phyloP scores from a whole-genome alignment of 1,284 basidiomycete genomes.

The Ganoderma sinense region DNA sequence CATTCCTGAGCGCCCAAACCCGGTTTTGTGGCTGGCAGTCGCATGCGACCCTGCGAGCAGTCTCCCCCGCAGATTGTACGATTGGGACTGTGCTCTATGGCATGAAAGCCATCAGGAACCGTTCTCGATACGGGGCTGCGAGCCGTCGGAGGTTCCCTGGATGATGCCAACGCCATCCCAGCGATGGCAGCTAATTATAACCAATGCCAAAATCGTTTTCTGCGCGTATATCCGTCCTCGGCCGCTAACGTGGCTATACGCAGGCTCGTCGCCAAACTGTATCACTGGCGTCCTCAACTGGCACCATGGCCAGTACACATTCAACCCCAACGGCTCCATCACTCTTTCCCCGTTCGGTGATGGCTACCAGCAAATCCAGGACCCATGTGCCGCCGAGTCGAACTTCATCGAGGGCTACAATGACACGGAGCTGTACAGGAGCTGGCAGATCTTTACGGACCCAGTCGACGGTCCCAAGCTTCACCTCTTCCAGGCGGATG shows the following conservation, averaged over 20 bases:
- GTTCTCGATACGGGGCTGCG: too few relatives aligned
- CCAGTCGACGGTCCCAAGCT: slow-evolving; percentile 62
- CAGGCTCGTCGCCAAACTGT: slow-evolving; percentile 79
- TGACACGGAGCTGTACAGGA: slow-evolving; percentile 61
- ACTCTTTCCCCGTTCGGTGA: slow-evolving; percentile 76
- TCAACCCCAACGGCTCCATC: slow-evolving; percentile 82
- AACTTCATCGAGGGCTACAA: slow-evolving; percentile 88
- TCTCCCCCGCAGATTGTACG: too few relatives aligned
- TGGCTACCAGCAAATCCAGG: slow-evolving; percentile 92
- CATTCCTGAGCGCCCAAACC: background rate
- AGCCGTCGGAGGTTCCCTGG: background rate
- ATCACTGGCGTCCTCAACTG: slow-evolving; percentile 87
- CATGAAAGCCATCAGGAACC: too few relatives aligned
- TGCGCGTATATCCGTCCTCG: background rate
- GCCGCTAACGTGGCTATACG: background rate
- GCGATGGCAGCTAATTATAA: background rate
- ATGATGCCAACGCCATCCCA: background rate
- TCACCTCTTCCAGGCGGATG: slow-evolving; percentile 72
- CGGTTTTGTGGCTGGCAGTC: background rate
- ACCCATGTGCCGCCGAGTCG: slow-evolving; percentile 86
- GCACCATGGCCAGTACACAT: slow-evolving; percentile 82
- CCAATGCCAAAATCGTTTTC: background rate
- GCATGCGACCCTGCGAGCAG: background rate
- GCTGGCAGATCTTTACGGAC: slow-evolving; percentile 70
- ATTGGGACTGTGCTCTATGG: too few relatives aligned